Evolutionary conservation across 306 rosid genomes (phyloP).

Genomic region (Mimosa bimucronata): DNA sequence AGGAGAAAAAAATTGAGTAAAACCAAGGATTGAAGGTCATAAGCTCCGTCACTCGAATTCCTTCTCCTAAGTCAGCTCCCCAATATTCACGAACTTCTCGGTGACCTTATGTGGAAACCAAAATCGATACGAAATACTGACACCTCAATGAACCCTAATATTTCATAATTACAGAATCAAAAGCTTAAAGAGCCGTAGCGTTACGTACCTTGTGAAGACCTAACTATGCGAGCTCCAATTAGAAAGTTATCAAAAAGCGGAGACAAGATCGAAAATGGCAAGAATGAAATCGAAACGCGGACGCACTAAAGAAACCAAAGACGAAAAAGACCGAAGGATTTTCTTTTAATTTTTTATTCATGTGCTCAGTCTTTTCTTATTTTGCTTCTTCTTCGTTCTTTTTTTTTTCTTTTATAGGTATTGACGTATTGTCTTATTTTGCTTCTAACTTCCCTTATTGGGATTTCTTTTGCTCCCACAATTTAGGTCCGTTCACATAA

Average conservation of each 20-base stretch:
- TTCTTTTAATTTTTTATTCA: no score
- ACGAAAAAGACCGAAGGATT: no score
- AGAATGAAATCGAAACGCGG: constrained; percentile 33
- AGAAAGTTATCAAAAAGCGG: not conserved
- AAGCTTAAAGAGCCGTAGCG: not conserved
- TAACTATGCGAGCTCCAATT: not conserved
- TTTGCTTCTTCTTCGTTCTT: no score
- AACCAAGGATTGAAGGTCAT: not conserved
- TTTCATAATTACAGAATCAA: constrained; percentile 15
- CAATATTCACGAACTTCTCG: not conserved
- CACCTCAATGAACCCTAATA: constrained; percentile 45
- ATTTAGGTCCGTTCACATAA: no score
- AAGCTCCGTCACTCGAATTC: not conserved
- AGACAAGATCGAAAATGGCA: constrained; percentile 23
- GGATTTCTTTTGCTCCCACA: no score
- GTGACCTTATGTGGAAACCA: constrained; percentile 32
- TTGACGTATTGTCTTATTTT: no score
- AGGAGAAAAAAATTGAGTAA: not conserved
- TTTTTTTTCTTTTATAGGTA: no score
- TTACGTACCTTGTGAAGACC: constrained; percentile 38
- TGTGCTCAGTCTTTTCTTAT: no score
- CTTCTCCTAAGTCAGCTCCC: constrained; percentile 30
- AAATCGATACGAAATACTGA: not conserved
- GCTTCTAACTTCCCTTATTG: no score
- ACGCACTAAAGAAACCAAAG: no score